A percentile compares a stretch with the other conserved stretches of the same genome.
Evolutionary conservation across 2,329 filamentous ascomycete genomes (phyloP).

Genomic region (Pseudopyrenochaeta lycopersici): DNA sequence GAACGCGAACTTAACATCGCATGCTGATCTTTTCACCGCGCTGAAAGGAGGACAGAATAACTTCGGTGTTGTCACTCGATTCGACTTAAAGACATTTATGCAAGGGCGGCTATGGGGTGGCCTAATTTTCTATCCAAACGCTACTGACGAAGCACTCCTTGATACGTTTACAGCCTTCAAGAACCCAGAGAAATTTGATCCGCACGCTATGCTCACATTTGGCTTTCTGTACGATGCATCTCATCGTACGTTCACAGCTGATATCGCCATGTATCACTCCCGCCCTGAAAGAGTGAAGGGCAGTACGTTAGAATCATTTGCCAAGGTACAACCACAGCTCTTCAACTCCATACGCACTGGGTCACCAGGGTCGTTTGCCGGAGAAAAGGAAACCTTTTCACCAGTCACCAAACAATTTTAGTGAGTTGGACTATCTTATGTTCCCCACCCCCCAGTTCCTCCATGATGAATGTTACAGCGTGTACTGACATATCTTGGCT

Average conservation of each 20-base stretch:
- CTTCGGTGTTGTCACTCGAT: constrained; percentile 40
- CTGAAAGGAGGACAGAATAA: constrained; percentile 50
- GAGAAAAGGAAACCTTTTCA: no score
- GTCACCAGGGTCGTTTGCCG: constrained; percentile 4
- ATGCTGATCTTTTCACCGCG: constrained; percentile 51
- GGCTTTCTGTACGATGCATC: constrained; percentile 8
- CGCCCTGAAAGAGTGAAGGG: no score
- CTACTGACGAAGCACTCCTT: constrained; percentile 3
- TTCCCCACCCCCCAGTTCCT: no score
- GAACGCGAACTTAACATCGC: constrained; percentile 48
- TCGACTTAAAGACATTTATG: constrained; percentile 10
- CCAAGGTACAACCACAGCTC: constrained; percentile 9
- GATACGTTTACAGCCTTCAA: constrained; percentile 4
- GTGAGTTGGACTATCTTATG: no score
- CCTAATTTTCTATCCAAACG: constrained; percentile 2
- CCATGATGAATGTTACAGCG: no score
- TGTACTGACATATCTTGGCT: no score
- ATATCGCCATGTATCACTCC: no score
- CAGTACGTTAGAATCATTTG: constrained; percentile 1
- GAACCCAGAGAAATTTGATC: neutral
- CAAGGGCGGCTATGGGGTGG: constrained; percentile 36
- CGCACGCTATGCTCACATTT: constrained; percentile 6
- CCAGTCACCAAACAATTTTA: no score
- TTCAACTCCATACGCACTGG: constrained; percentile 36
- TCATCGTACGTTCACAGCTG: neutral